These are phyloP conservation scores for Leptographium wingfieldii DNA, from an alignment of 2,329 filamentous ascomycete genomes.

Conservation along the genomic window DNA sequence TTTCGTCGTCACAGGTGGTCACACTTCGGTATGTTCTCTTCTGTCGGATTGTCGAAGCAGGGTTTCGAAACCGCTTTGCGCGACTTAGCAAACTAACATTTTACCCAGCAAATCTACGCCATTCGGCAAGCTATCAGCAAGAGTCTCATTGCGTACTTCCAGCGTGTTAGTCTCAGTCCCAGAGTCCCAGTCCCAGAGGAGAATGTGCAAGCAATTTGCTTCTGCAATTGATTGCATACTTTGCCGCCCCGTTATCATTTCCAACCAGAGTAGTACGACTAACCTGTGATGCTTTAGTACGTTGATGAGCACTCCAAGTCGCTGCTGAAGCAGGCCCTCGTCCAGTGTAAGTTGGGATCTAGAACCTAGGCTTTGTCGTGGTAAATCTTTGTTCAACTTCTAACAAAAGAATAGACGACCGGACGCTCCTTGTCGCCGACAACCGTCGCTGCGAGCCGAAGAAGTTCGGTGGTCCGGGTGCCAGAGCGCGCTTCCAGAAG, in stretches of 20 bases:
- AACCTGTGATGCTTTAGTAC: conserved; percentile 69
- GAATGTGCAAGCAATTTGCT: neutral
- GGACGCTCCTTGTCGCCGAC: conserved; percentile 82
- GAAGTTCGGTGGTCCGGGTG: conserved; percentile 92
- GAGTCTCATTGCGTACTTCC: conserved; percentile 43
- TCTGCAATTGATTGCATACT: neutral
- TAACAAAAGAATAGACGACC: conserved; percentile 17
- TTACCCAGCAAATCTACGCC: conserved; percentile 44
- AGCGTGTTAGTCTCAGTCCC: conserved; percentile 32
- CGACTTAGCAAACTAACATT: conserved; percentile 1
- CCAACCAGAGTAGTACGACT: conserved; percentile 45
- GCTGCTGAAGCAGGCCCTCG: conserved; percentile 92
- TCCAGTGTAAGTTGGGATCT: conserved; percentile 42
- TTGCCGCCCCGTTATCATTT: neutral
- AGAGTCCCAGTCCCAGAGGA: too few species aligned
- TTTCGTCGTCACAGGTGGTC: conserved; percentile 24
- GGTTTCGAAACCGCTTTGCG: neutral
- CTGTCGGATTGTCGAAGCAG: neutral
- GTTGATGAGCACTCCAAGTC: conserved; percentile 99
- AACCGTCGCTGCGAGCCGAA: conserved; percentile 99
- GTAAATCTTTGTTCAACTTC: neutral
- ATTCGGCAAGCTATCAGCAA: conserved; percentile 99
- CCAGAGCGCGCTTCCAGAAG: conserved; percentile 95
- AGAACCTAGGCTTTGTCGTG: neutral
- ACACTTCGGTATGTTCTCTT: conserved; percentile 11